Percentiles rank a stretch among this genome's conserved stretches.
phyloP scores from a whole-genome alignment of 202 grass and related monocot species.

The Panicum virgatum region DNA sequence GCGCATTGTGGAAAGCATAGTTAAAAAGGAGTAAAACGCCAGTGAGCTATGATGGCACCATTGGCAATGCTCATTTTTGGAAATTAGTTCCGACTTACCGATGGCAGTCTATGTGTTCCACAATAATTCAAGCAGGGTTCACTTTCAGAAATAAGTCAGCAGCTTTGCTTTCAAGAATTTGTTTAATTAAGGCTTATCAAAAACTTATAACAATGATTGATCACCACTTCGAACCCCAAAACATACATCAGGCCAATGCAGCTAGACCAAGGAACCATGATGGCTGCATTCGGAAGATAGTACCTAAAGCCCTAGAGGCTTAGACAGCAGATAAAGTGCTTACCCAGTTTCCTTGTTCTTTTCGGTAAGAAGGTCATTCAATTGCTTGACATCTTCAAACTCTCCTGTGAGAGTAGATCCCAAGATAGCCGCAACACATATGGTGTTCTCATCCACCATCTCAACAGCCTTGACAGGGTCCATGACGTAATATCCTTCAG shows the following conservation, averaged over 20 bases:
- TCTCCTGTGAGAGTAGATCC: conserved; percentile 92
- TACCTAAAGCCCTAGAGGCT: no score
- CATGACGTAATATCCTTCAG: conserved; percentile 87
- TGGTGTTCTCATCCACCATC: conserved; percentile 92
- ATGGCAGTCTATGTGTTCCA: neutral
- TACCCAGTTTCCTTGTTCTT: conserved; percentile 98
- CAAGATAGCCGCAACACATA: conserved; percentile 90
- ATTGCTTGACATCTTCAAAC: conserved; percentile 73
- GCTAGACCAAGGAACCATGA: neutral
- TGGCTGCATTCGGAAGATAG: neutral
- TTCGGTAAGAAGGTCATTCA: conserved; percentile 65
- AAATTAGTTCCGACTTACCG: neutral
- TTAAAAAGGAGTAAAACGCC: neutral
- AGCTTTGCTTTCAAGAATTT: neutral
- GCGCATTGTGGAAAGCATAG: no score
- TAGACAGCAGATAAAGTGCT: neutral
- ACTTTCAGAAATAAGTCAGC: neutral
- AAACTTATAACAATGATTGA: neutral
- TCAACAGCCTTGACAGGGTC: conserved; percentile 89
- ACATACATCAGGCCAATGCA: neutral
- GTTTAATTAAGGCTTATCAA: neutral
- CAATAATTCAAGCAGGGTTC: neutral
- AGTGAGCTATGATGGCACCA: neutral
- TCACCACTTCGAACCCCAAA: neutral
- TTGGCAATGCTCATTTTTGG: neutral